phyloP scores from a whole-genome alignment of 441 rosid genomes.

The Kokia cookei region DNA sequence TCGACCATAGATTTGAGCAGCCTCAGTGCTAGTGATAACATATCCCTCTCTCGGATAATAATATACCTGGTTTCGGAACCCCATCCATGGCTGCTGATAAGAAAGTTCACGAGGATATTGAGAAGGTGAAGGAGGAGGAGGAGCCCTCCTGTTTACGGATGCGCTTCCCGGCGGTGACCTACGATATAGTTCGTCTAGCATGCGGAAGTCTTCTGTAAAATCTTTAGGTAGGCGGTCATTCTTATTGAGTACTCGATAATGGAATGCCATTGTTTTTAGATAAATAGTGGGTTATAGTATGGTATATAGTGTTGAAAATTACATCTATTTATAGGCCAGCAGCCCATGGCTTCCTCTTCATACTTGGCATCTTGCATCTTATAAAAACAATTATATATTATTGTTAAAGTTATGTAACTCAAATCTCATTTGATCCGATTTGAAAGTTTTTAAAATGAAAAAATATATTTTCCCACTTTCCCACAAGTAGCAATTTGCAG shows the following conservation, averaged over 20 bases:
- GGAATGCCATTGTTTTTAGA: background rate
- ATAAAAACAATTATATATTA: no score
- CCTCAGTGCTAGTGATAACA: background rate
- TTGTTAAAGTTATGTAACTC: no score
- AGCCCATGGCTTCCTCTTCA: background rate
- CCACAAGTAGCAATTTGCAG: no score
- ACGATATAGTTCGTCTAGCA: background rate
- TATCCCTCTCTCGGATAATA: background rate
- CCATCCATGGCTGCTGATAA: background rate
- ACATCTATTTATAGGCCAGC: background rate
- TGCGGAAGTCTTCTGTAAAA: background rate
- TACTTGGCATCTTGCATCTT: background rate
- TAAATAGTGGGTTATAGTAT: background rate
- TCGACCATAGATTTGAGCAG: background rate
- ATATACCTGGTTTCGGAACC: background rate
- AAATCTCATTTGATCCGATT: background rate
- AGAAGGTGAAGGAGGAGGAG: background rate
- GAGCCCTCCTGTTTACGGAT: background rate
- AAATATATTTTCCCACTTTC: no score
- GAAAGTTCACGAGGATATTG: background rate
- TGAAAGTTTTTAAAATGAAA: no score
- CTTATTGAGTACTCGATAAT: background rate
- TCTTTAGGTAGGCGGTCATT: background rate
- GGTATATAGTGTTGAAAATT: background rate
- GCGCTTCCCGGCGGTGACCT: background rate